Evolutionary conservation across 1,284 basidiomycete genomes (phyloP), one percentile per base, ranked within the genome.

Genomic region (Apiotrichum brassicae): DNA sequence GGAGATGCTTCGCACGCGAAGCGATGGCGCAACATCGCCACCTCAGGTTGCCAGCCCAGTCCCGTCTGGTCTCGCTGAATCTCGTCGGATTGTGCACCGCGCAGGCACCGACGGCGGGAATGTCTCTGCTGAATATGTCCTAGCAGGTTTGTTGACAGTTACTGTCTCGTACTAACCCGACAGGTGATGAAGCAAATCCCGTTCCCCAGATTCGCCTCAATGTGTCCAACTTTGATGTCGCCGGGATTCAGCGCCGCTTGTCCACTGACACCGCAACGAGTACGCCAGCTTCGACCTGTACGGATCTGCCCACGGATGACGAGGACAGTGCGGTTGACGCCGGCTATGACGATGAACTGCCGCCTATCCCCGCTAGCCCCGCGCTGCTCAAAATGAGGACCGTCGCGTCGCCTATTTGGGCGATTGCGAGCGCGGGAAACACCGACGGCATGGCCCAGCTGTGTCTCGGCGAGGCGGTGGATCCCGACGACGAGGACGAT

Each of bases 71-170:
- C 12, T 18, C 6, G 8, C 16, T 3, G 32, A 43, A 12, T 19
- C 23, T 12, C 44, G 43, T 11, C 41, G 40, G 11, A 42, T 60
- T 0, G 43, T 52, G 11, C 45, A 43, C 28, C 40, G 48, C 9
- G 46, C 46, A 5, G 38, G 34, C 24, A 24, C 47, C 13, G 49
- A 48, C 26, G 57, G 19, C 16, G 30, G 58, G n/a, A 64, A 57
- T 14, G 66, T 71, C 24, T 70, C 62, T 46, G 73, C 71, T 14
- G 65, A 74, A 46, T 75, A 75, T 43, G 66, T 71, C 6, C 48
- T 75, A 2, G 61, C 61, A 13, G 71, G 73, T 71, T 43, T 61
- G 65, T 64, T 4, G 12, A 14, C 18, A 7, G 5, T 24, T 24
- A 6, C 13, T 4, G 13, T 18, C 12, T n/a, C 13, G n/a, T 14